Evolutionary conservation across 257 asterid genomes (phyloP), one percentile per base, ranked within the genome.

Genomic region (Scutellaria galericulata): DNA sequence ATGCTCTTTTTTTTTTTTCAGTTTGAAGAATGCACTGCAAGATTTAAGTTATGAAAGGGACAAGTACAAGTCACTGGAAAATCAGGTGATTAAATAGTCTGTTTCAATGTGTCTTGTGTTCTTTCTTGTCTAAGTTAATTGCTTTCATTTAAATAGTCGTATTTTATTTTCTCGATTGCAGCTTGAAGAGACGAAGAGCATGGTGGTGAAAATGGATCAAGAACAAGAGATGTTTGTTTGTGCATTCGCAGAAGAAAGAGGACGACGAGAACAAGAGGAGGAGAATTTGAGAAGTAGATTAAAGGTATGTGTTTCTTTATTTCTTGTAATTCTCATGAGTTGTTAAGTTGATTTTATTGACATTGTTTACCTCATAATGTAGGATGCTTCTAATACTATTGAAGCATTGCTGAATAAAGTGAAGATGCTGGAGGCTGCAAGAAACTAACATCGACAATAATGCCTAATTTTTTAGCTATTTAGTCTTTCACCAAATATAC

Each of bases 331-430:
- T n/a, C 8, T 31, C 7, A 9, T 6, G 5, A 40, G 35, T n/a
- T n/a, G n/a, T n/a, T n/a, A n/a, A n/a, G n/a, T 59, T 37, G n/a
- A n/a, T 59, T 2, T 14, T 40, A 2, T 68, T 15, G 44, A 22
- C 4, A n/a, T 42, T 55, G 20, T 40, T 64, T 31, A 13, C 6
- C 54, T 31, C 37, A 31, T 64, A 18, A 46, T 76, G 74, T 56
- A 85, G 93, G 90, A 77, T n/a, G 89, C 92, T 71, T 66, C 88
- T 46, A 85, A 64, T 7, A 80, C 84, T 50, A 88, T 85, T 7
- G 55, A 79, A 73, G 78, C 68, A 7, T 83, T 89, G 83, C 75
- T 80, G 15, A 14, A 54, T 3, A 84, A 85, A 82, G 71, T 87
- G 71, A 81, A 63, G 78, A 37, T 2, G 35, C 64, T 83, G 39